Conservation (phyloP, 2,329 filamentous ascomycete genomes). For the Sporothrix globosa region DNA sequence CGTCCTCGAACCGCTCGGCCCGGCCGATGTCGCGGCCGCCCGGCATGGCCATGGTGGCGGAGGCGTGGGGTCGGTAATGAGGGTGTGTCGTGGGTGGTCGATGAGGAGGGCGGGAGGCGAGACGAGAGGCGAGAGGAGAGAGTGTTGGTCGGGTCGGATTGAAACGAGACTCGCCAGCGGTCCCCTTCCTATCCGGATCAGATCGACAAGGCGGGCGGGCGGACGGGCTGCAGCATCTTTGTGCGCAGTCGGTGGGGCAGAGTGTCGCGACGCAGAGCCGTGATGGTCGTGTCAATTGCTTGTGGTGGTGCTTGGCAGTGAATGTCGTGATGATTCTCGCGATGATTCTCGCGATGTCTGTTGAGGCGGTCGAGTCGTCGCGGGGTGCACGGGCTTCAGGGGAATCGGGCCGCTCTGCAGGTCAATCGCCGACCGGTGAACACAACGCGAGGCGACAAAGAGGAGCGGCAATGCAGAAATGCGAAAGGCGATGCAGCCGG, state of each 20-base stretch:
- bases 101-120: not conserved
- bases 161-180: constrained; percentile 13
- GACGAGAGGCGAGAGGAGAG: not conserved
- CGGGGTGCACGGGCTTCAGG: constrained; percentile 15
- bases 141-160: not conserved
- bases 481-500: not conserved
- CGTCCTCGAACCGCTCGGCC: constrained; percentile 92
- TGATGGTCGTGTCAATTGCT: not conserved
- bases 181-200: constrained; percentile 25
- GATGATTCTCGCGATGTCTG: not conserved
- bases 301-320: not conserved
- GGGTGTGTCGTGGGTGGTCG: not conserved
- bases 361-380: constrained; percentile 5
- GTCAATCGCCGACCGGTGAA: constrained; percentile 13
- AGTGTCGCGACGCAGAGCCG: not conserved
- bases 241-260: not conserved
- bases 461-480: not conserved
- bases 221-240: constrained; percentile 28
- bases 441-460: not conserved
- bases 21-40: constrained; percentile 47
- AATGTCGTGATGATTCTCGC: not conserved
- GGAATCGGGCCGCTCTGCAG: constrained; percentile 8
- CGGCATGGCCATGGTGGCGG: constrained; percentile 41
- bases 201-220: constrained; percentile 22
- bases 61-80: not conserved